Conservation (phyloP, 257 asterid genomes). For the Paulownia fortunei region DNA sequence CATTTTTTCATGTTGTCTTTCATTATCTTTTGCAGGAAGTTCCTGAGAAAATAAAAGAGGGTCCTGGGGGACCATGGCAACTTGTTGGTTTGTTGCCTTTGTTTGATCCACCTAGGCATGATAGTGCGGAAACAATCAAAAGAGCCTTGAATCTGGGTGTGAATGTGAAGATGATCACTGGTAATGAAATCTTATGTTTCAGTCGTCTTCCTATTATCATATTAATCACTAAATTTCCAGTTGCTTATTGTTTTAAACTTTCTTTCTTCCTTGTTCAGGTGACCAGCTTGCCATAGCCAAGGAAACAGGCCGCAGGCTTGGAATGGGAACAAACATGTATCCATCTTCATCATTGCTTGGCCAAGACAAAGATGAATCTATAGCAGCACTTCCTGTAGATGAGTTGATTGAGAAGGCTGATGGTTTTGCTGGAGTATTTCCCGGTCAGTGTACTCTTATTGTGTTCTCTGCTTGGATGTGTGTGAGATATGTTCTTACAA, state of each 20-base stretch:
- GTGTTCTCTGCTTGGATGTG: not conserved
- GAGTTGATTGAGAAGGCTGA: conserved; percentile 95
- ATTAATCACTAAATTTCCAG: not conserved
- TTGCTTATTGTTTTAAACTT: not conserved
- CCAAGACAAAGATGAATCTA: conserved; percentile 70
- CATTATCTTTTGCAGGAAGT: conserved; percentile 59
- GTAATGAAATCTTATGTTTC: conserved; percentile 36
- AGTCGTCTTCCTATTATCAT: not conserved
- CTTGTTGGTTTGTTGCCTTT: conserved; percentile 82
- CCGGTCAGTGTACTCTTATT: conserved; percentile 53
- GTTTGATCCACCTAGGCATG: conserved; percentile 98
- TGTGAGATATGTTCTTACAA: not conserved
- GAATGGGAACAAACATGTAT: conserved; percentile 69
- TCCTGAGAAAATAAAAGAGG: conserved; percentile 79
- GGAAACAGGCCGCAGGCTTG: conserved; percentile 70
- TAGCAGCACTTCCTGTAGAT: conserved; percentile 86
- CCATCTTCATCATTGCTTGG: conserved; percentile 64
- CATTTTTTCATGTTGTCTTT: not conserved
- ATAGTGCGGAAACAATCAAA: conserved; percentile 93
- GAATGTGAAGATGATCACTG: conserved; percentile 97
- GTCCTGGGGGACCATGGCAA: conserved; percentile 90
- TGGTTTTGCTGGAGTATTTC: conserved; percentile 98
- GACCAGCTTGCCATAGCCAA: conserved; percentile 76
- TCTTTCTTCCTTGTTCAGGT: conserved; percentile 43
- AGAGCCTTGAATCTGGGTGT: conserved; percentile 93